Base-by-base conservation (phyloP, 208 protist genomes). In the Acanthamoeba lenticulata region DNA sequence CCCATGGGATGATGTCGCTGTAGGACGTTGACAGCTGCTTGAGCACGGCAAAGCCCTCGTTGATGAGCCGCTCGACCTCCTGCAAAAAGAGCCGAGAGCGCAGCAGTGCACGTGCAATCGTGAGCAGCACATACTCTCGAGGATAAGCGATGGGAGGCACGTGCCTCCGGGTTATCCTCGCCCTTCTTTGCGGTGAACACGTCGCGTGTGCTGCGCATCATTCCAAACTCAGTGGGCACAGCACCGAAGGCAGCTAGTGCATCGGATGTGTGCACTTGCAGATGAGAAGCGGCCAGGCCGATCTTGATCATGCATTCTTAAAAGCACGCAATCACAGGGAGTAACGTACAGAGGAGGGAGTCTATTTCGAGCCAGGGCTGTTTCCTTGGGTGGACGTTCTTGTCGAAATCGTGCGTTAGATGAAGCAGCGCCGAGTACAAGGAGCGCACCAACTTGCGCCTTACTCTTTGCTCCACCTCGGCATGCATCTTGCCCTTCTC, bases 291-390 rank as follows among this genome's bases (percentile, higher is more conserved):
- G n/a, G n/a, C n/a, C n/a, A n/a, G n/a, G n/a, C n/a, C n/a, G n/a
- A n/a, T n/a, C n/a, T n/a, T n/a, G n/a, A n/a, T n/a, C n/a, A n/a
- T n/a, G n/a, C n/a, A n/a, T n/a, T n/a, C n/a, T n/a, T n/a, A 57
- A 57, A 57, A 19, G 49, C 49, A 57, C 9, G 27, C 9, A 44
- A 79, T 19, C 9, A 79, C 24, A 24, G 24, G 36, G 27, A 17
- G 24, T 19, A 42, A 42, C 36, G 32, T 79, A 79, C 67, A 79
- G 36, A 79, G 67, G 38, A 79, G 67, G n/a, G 67, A 42, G 38
- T 79, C 67, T 21, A 79, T 79, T 42, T 79, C 67, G 36, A 79
- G 67, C 67, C 67, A 79, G 34, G 67, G 67, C 36, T 79, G 67
- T n/a, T 79, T 79, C 34, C 67, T 38, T 15, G 67, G 67, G 24